phyloP scores from a whole-genome alignment of 176 grass and related monocot genomes.

The Alopecurus myosuroides region DNA sequence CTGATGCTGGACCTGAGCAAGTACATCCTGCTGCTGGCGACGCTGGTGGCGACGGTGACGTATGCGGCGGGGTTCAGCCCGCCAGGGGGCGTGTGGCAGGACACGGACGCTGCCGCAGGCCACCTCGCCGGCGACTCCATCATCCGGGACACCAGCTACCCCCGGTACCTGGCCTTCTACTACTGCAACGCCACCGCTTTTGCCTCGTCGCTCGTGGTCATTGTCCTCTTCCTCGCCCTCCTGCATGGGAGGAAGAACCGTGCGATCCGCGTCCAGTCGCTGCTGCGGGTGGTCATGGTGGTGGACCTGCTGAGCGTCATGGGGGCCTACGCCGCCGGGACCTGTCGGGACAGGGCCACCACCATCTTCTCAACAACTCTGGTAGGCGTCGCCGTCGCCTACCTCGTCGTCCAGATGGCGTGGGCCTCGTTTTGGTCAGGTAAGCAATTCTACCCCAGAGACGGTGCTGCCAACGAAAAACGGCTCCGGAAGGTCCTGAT shows the following conservation, averaged over 20 bases:
- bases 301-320: conserved; percentile 19
- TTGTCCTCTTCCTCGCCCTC: conserved; percentile 1
- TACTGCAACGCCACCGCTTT: conserved; percentile 33
- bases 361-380: background rate
- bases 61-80: conserved; percentile 20
- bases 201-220: conserved; percentile 8
- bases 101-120: background rate
- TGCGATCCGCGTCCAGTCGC: background rate
- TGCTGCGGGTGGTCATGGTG: background rate
- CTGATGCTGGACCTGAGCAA: conserved; percentile 2
- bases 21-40: conserved; percentile 20
- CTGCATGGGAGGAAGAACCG: background rate
- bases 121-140: conserved; percentile 3
- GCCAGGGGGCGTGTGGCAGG: conserved; percentile 24
- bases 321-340: conserved; percentile 4
- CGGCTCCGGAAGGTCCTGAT: conserved; percentile 9
- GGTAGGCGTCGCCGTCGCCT: background rate
- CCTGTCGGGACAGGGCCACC: background rate
- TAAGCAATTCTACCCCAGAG: too few species aligned
- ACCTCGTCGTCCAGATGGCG: background rate
- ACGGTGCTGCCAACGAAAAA: background rate
- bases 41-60: conserved; percentile 12
- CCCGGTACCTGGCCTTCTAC: conserved; percentile 17
- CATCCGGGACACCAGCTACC: background rate
- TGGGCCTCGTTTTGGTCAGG: background rate